A percentile compares a stretch with the other conserved stretches of the same genome.
phyloP scores from a whole-genome alignment of 169 alveolate genomes.

The Theileria annulata region DNA sequence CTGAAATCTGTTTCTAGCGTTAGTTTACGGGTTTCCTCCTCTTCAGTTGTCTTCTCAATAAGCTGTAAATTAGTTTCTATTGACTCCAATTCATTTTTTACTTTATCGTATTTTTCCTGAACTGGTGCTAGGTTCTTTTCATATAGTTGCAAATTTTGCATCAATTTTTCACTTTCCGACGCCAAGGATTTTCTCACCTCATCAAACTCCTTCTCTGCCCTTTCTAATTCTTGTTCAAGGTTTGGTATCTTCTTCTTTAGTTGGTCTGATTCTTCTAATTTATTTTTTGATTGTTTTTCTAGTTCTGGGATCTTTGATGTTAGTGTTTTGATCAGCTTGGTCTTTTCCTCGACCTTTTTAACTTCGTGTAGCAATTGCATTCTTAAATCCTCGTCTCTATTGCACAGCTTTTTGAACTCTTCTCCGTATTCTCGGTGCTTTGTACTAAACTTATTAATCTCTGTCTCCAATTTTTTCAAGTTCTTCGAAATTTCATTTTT shows the following conservation, averaged over 20 bases:
- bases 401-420: conserved; percentile 70
- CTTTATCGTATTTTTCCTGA: conserved; percentile 66
- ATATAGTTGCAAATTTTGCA: conserved; percentile 52
- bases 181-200: conserved; percentile 55
- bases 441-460: conserved; percentile 62
- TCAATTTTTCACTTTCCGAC: conserved; percentile 59
- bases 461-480: conserved; percentile 68
- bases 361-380: conserved; percentile 70
- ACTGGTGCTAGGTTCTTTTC: conserved; percentile 74
- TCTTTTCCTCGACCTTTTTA: conserved; percentile 75
- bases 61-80: conserved; percentile 53
- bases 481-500: conserved; percentile 67
- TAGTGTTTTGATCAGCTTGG: conserved; percentile 60
- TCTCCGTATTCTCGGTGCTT: conserved; percentile 68
- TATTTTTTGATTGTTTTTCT: conserved; percentile 66
- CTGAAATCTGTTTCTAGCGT: conserved; percentile 9
- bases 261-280: conserved; percentile 48
- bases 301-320: conserved; percentile 62
- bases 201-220: conserved; percentile 71
- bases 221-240: conserved; percentile 66
- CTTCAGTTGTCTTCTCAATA: conserved; percentile 51
- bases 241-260: conserved; percentile 65
- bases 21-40: conserved; percentile 2
- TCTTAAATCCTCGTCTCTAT: conserved; percentile 79
- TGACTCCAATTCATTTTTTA: conserved; percentile 58